Base-by-base conservation (phyloP, 331 rosid genomes). In the Malus hybrid region DNA sequence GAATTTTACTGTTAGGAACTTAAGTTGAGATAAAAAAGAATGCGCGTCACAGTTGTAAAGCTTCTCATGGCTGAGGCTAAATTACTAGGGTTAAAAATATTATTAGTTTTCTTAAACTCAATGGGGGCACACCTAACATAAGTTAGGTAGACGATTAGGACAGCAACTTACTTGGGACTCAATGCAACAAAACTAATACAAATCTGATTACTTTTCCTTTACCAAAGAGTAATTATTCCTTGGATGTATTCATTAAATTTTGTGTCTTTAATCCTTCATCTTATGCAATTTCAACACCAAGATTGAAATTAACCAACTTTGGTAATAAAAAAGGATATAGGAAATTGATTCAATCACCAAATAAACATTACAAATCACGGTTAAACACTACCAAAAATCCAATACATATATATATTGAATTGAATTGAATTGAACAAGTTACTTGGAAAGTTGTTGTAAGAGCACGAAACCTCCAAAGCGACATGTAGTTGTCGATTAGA, bases 371-470 rank as follows among this genome's bases (percentile, higher is more conserved):
- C 19, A 48, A 34, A 24, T 6, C 0, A 12, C 29, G 3, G 34
- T 69, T 29, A 59, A 59, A 39, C 29, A 60, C 3, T 44, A 44
- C 18, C 14, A 5, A 5, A 5, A n/a, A 22, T 11, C 2, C 10
- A 18, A 54, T 32, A 32, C 19, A 42, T 31, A 31, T 31, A 31
- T 5, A 33, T 33, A 5, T 33, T 31, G 32, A 31, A 31, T 31
- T 10, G 14, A 10, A 12, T 11, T 10, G 48, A 39, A 39, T 39
- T 44, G 12, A 52, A 29, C 34, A 75, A n/a, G 61, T 28, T 73
- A 95, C 99, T 96, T 90, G 97, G 77, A 87, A 78, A 65, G n/a
- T 87, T 83, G 54, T 86, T 80, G 64, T 79, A 84, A 10, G 93
- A 93, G 82, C 85, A 84, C 4, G 87, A 74, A 83, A 83, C 86